phyloP scores from a whole-genome alignment of 331 rosid genomes.

The Cydonia oblonga region DNA sequence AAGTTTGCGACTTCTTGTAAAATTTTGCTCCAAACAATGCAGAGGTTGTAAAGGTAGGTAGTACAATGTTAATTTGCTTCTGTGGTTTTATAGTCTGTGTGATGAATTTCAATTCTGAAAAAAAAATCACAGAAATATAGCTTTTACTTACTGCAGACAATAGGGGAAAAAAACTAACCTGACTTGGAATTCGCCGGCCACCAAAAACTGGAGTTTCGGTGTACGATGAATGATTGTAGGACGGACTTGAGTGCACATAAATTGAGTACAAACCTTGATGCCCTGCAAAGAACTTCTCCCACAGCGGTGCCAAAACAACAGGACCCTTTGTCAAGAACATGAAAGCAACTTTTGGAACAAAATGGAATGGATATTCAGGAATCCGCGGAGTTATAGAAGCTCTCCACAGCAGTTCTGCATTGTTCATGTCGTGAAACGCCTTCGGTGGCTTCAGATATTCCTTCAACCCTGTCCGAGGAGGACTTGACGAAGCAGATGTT shows the following conservation, averaged over 20 bases:
- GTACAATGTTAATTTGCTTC: neutral
- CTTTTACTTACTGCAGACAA: neutral
- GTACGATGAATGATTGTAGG: constrained; percentile 21
- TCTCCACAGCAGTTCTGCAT: constrained; percentile 64
- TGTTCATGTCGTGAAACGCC: constrained; percentile 47
- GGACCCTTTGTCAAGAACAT: constrained; percentile 40
- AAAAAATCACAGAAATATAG: neutral
- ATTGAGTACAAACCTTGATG: constrained; percentile 36
- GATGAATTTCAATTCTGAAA: neutral
- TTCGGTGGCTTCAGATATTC: constrained; percentile 44
- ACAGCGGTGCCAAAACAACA: constrained; percentile 31
- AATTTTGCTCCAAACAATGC: neutral
- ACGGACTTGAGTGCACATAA: constrained; percentile 45
- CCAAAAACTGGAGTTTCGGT: constrained; percentile 34
- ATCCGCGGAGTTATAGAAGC: constrained; percentile 60
- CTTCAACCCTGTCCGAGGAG: constrained; percentile 3
- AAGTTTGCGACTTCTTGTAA: neutral
- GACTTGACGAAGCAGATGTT: neutral
- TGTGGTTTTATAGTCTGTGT: neutral
- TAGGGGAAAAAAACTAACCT: constrained; percentile 14
- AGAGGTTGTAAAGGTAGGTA: neutral
- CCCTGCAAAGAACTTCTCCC: constrained; percentile 48
- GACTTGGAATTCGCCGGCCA: constrained; percentile 46
- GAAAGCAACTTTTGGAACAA: constrained; percentile 51
- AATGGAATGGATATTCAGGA: constrained; percentile 32